Evolutionary conservation across 2,329 filamentous ascomycete species (phyloP), one percentile per base, ranked within the genome.

Genomic region (Zymoseptoria passerinii): DNA sequence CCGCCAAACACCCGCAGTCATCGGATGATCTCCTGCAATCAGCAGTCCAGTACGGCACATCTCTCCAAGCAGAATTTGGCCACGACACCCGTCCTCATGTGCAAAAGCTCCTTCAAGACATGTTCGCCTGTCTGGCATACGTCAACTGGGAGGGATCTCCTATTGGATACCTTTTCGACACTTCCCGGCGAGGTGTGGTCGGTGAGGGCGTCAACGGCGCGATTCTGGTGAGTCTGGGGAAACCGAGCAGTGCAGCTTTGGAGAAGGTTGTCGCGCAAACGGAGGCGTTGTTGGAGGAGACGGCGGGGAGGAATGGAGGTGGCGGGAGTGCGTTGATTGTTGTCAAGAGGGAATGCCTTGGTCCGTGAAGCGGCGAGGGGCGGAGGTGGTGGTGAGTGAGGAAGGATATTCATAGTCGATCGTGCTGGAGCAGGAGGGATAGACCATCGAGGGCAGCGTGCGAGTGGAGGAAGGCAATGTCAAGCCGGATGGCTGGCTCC

Each of bases 121-220:
- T 95, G 0, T 96, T 94, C 74, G 88, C 90, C 6, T 78, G 96
- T 56, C 83, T 97, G 63, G 92, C 92, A 1, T 99, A 97, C 69
- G 76, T 83, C 40, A 89, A 96, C 69, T 89, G 92, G 0, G 80
- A 88, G 16, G 84, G 86, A 65, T 90, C 89, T 62, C 83, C 87
- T 59, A 82, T 96, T 59, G 86, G 87, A 16, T 87, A 90, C 69
- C 76, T 96, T 60, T 77, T 99, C 58, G 89, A 95, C 67, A 80
- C 82, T 48, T 83, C 82, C 55, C 90, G 89, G 1, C 80, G 94
- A 50, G 83, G 86, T 18, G 80, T 84, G 18, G 90, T 97, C 48
- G 92, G 92, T 8, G 94, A 99, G 76, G 92, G 96, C 73, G 78
- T 99, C 58, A 97, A 97, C 73, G 89, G 90, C 61, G 92, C 90